These are phyloP conservation scores for Avena atlantica DNA, from an alignment of 176 grass and related monocot genomes.

Conservation along the genomic window DNA sequence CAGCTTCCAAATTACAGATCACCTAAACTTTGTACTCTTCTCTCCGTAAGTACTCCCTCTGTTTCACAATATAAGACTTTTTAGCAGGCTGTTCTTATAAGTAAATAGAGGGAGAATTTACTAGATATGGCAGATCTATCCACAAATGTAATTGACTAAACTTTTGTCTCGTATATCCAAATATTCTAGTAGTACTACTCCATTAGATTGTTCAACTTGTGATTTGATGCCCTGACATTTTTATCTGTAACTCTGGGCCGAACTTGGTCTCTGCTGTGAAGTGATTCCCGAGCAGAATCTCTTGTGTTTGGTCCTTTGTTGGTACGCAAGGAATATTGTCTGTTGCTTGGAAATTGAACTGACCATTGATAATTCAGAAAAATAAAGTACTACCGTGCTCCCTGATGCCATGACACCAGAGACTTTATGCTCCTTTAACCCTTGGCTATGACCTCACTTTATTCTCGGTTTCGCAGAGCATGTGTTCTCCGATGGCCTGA, in stretches of 20 bases:
- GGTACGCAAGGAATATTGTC: conserved; percentile 40
- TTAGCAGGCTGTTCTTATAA: no score
- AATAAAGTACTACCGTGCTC: not conserved
- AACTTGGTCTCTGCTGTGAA: not conserved
- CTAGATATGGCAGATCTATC: not conserved
- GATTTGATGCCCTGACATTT: not conserved
- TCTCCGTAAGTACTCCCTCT: no score
- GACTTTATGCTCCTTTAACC: conserved; percentile 26
- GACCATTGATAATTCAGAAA: not conserved
- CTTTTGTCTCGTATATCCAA: no score
- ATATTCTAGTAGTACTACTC: not conserved
- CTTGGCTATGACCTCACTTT: conserved; percentile 29
- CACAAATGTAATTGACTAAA: not conserved
- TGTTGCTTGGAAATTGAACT: conserved; percentile 27
- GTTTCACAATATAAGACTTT: no score
- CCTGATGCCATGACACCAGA: conserved; percentile 39
- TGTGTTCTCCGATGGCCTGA: not conserved
- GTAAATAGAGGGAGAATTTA: no score
- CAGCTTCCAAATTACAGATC: no score
- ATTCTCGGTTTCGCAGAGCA: not conserved
- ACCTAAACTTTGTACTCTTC: not conserved
- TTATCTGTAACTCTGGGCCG: no score
- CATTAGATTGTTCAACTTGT: no score
- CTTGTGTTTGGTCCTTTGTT: not conserved
- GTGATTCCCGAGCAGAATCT: conserved; percentile 29